Evolutionary conservation across 2,329 filamentous ascomycete species (phyloP).

Genomic region (Alternaria ventricosa): DNA sequence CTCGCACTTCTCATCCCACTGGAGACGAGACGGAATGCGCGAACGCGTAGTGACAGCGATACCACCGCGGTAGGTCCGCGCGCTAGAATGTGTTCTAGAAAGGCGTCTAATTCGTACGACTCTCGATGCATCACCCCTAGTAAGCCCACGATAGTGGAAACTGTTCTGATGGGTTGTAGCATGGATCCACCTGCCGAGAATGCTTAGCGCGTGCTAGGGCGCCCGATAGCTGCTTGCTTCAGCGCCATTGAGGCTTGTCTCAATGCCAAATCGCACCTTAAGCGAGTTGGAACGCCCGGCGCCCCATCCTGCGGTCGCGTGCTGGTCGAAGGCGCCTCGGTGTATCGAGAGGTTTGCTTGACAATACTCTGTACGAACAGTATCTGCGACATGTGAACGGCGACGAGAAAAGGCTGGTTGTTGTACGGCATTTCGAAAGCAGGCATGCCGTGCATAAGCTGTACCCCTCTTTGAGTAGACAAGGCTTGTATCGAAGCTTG

Average conservation of each 20-base stretch:
- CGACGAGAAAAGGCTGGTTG: not conserved
- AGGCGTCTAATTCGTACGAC: conserved; percentile 6
- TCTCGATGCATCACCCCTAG: conserved; percentile 8
- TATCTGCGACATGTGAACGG: not conserved
- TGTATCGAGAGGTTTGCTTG: not conserved
- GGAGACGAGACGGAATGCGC: not conserved
- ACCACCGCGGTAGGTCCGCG: not conserved
- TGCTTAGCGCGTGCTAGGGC: conserved; percentile 5
- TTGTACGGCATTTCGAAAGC: not conserved
- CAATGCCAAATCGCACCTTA: conserved; percentile 21
- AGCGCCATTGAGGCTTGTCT: conserved; percentile 19
- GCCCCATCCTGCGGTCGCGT: conserved; percentile 7
- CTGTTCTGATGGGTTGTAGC: conserved; percentile 7
- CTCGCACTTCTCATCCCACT: not conserved
- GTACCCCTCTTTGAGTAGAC: conserved; percentile 27
- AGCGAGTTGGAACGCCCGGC: conserved; percentile 8
- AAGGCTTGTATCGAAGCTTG: conserved; percentile 20
- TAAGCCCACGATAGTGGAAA: conserved; percentile 11
- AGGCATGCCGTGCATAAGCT: not conserved
- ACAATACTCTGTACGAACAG: not conserved
- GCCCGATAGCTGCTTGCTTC: conserved; percentile 4
- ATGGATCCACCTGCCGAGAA: conserved; percentile 12
- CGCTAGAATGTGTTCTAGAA: conserved; percentile 23
- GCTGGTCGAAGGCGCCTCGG: not conserved
- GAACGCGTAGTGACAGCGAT: not conserved